Base-by-base conservation (phyloP, 139 green algal genomes). In the Astrephomene gubernaculifera region DNA sequence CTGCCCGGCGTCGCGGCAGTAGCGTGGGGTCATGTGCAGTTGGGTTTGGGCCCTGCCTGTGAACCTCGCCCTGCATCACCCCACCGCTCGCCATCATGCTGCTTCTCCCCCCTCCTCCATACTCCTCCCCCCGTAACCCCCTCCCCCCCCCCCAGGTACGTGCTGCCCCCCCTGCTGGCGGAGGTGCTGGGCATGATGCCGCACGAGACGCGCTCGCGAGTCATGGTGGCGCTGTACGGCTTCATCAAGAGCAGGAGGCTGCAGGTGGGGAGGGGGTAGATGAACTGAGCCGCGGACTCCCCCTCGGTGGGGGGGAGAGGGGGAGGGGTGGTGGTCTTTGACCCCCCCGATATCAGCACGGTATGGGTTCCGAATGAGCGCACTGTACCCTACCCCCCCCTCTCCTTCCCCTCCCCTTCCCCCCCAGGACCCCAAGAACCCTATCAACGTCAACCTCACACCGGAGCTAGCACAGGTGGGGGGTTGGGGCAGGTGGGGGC, bases 201-300 rank as follows among this genome's bases (percentile, higher is more conserved):
- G n/a, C 76, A 83, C 43, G 76, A 83, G 76, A 83, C 76, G 22
- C 76, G 76, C 29, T 63, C 38, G 0, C 76, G 76, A 17, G 64
- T 83, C 38, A 83, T 83, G 60, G 76, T 83, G 76, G 76, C 76
- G 76, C 76, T 83, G 54, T 83, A 83, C 76, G 76, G 76, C 76
- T 83, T 83, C 76, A 83, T 83, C 27, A 83, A 83, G 76, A 83
- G 76, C 76, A 27, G 76, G 31, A 44, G 41, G 39, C 57, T 83
- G 57, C 76, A 83, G 74, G 74, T 57, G 27, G 0, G 74, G 6
- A n/a, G n/a, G n/a, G n/a, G n/a, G n/a, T n/a, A n/a, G n/a, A n/a
- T n/a, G n/a, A 29, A 12, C 21, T 67, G 17, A 35, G 57, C 5
- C 2, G 64, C 3, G 61, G n/a, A n/a, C n/a, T n/a, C n/a, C n/a